Evolutionary conservation across 306 rosid species (phyloP).

Genomic region (Prunus mongolica): DNA sequence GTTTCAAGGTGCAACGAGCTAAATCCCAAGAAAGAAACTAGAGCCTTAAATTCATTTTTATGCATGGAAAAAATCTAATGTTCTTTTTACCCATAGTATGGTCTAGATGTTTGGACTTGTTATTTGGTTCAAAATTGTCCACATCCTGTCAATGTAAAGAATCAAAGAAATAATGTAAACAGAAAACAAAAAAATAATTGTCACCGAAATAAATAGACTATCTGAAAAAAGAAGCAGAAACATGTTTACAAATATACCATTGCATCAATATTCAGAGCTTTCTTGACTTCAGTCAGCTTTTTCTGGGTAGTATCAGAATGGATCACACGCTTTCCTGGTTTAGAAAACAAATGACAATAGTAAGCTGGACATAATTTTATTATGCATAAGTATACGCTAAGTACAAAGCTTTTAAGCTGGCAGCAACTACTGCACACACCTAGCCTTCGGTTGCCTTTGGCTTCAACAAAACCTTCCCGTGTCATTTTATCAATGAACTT

Average conservation of each 20-base stretch:
- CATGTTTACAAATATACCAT: slow-evolving; percentile 43
- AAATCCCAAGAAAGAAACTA: not conserved
- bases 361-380: not conserved
- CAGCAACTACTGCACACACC: slow-evolving; percentile 32
- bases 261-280: slow-evolving; percentile 49
- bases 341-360: not conserved
- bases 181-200: not conserved
- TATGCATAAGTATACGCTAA: not conserved
- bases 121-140: slow-evolving; percentile 41
- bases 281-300: slow-evolving; percentile 65
- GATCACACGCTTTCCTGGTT: slow-evolving; percentile 79
- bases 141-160: slow-evolving; percentile 51
- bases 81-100: slow-evolving; percentile 40
- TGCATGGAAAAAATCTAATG: not conserved
- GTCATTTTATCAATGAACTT: slow-evolving; percentile 71
- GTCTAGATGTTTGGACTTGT: slow-evolving; percentile 33
- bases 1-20: slow-evolving; percentile 1
- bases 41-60: not conserved
- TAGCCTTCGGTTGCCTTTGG: slow-evolving; percentile 67
- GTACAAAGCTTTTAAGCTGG: not conserved
- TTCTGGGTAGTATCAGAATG: slow-evolving; percentile 66
- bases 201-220: not conserved
- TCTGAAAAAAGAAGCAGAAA: slow-evolving; percentile 1
- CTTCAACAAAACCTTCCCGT: slow-evolving; percentile 77
- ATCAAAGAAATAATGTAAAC: not conserved